A percentile compares a stretch with the other conserved stretches of the same genome.
phyloP scores from a whole-genome alignment of 2,329 filamentous ascomycete genomes.

The Aspergillus piperis region DNA sequence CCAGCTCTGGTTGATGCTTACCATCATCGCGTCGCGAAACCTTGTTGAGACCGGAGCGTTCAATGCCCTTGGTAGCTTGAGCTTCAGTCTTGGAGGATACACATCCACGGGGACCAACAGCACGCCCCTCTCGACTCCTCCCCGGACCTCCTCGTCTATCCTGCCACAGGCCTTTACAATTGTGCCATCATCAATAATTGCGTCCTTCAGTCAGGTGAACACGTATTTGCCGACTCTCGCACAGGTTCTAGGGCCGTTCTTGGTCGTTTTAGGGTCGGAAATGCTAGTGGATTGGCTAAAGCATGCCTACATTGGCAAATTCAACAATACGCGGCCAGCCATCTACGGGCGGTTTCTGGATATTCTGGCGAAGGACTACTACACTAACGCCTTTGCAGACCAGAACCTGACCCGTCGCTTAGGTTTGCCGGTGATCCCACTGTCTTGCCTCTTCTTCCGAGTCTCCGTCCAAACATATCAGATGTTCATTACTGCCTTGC shows the following conservation, averaged over 20 bases:
- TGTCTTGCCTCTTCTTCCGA: conserved; percentile 92
- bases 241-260: conserved; percentile 87
- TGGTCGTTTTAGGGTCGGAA: conserved; percentile 92
- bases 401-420: conserved; percentile 87
- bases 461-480: conserved; percentile 95
- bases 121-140: conserved; percentile 59
- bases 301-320: conserved; percentile 96
- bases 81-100: conserved; percentile 33
- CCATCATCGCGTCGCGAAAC: conserved; percentile 94
- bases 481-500: conserved; percentile 90
- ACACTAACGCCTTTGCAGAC: conserved; percentile 89
- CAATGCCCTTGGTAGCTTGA: conserved; percentile 52
- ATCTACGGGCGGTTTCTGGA: conserved; percentile 91
- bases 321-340: conserved; percentile 91
- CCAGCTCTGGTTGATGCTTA: conserved; percentile 94
- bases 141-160: conserved; percentile 64
- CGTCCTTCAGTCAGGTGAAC: conserved; percentile 45
- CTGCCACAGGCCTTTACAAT: conserved; percentile 89
- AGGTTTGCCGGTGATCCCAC: conserved; percentile 84
- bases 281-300: conserved; percentile 97
- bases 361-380: conserved; percentile 95
- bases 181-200: conserved; percentile 57
- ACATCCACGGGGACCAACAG: conserved; percentile 43
- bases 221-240: conserved; percentile 54
- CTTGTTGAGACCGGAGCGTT: conserved; percentile 92